Evolutionary conservation across 2,329 filamentous ascomycete genomes (phyloP).

Genomic region (Leptographium radiaticola): DNA sequence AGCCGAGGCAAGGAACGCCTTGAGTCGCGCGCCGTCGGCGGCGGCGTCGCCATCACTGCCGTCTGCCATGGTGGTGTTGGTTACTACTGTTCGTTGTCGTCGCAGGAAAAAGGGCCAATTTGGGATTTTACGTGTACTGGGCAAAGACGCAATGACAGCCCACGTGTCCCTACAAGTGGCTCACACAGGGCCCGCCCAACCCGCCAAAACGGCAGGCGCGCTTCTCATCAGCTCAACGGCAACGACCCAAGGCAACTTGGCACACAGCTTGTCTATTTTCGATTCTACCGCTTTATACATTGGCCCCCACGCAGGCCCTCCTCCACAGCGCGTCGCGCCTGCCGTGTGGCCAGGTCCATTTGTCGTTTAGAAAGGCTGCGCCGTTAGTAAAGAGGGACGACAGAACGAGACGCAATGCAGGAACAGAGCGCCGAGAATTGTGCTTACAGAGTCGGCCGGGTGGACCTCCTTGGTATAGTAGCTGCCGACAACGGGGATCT

Average conservation of each 20-base stretch:
- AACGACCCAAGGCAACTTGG: no score
- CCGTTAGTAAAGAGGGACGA: not conserved
- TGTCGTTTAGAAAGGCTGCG: slow-evolving; percentile 9
- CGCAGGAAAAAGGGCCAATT: not conserved
- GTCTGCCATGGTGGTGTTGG: not conserved
- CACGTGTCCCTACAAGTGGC: not conserved
- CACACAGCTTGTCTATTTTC: not conserved
- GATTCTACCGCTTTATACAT: slow-evolving; percentile 1
- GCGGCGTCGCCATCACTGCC: not conserved
- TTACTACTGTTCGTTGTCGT: not conserved
- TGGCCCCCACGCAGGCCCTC: not conserved
- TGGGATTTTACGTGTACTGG: no score
- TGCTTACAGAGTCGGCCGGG: slow-evolving; percentile 49
- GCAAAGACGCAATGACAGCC: not conserved
- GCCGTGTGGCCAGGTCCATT: not conserved
- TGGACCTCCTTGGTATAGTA: slow-evolving; percentile 41
- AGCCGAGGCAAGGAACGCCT: slow-evolving; percentile 9
- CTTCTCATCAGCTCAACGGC: no score
- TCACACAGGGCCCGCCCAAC: no score
- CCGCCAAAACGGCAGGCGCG: no score
- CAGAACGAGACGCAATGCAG: not conserved
- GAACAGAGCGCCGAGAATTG: not conserved
- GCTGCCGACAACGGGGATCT: slow-evolving; percentile 38
- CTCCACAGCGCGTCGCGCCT: no score
- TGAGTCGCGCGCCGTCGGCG: slow-evolving; percentile 4